A percentile compares a stretch with the other conserved stretches of the same genome.
Conservation (phyloP, 2,329 filamentous ascomycete genomes). For the Pseudopyrenochaeta lycopersici region DNA sequence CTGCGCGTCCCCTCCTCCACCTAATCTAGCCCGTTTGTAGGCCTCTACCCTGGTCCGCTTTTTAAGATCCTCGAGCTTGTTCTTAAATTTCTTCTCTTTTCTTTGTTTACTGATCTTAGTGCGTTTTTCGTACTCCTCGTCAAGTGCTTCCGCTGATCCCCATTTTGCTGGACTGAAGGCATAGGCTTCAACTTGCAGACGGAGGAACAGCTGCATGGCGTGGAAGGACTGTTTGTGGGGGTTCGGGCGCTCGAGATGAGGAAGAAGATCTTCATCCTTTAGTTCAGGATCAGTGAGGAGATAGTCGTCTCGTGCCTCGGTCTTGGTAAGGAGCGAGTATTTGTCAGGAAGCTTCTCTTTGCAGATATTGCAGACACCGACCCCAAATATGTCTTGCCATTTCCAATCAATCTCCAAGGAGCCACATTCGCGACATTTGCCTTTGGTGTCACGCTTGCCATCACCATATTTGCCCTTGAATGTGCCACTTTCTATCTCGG, state of each 20-base stretch:
- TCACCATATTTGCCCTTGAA: slow-evolving; percentile 47
- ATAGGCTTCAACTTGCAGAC: slow-evolving; percentile 94
- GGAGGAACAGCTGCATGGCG: slow-evolving; percentile 97
- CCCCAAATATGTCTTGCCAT: slow-evolving; percentile 85
- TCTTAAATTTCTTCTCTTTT: slow-evolving; percentile 91
- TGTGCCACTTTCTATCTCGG: slow-evolving; percentile 35
- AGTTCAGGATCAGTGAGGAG: slow-evolving; percentile 93
- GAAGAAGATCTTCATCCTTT: slow-evolving; percentile 85
- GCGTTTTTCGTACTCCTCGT: slow-evolving; percentile 85
- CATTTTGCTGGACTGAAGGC: slow-evolving; percentile 85
- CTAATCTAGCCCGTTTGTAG: slow-evolving; percentile 67
- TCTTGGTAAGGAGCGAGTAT: slow-evolving; percentile 95
- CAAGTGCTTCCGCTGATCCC: slow-evolving; percentile 85
- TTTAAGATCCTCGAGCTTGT: slow-evolving; percentile 88
- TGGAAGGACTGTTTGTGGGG: slow-evolving; percentile 97
- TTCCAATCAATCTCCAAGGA: slow-evolving; percentile 92
- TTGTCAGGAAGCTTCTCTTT: slow-evolving; percentile 92
- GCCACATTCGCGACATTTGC: slow-evolving; percentile 83
- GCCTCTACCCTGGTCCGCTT: slow-evolving; percentile 92
- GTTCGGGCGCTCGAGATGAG: slow-evolving; percentile 88
- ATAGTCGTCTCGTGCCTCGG: slow-evolving; percentile 94
- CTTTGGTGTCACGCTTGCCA: slow-evolving; percentile 58
- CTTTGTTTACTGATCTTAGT: slow-evolving; percentile 81
- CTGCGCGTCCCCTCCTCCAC: slow-evolving; percentile 54
- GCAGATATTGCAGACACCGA: slow-evolving; percentile 80